Percentiles rank a stretch among this genome's conserved stretches.
phyloP scores from a whole-genome alignment of 192 early-diverging fungal genomes.

The Radiomyces spectabilis region DNA sequence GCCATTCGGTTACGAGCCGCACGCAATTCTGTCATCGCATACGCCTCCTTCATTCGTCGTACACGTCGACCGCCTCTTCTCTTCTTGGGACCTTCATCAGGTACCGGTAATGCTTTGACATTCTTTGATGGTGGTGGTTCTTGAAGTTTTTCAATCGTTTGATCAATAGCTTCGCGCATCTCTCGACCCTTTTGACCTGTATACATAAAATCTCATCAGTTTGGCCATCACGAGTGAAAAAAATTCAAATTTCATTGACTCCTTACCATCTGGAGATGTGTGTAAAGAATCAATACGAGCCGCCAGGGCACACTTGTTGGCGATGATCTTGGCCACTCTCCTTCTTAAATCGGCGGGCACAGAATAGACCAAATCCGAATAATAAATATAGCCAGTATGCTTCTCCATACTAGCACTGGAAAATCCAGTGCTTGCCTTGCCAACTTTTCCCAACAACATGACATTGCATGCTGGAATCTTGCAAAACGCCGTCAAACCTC shows the following conservation, averaged over 20 bases:
- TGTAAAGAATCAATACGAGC: conserved; percentile 81
- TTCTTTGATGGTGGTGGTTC: conserved; percentile 82
- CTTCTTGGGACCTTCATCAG: conserved; percentile 86
- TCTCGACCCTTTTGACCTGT: conserved; percentile 53
- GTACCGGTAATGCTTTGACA: conserved; percentile 86
- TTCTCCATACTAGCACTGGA: conserved; percentile 55
- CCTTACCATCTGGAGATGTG: conserved; percentile 56
- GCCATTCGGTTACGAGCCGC: conserved; percentile 86
- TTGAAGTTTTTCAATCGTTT: conserved; percentile 77
- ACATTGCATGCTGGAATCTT: conserved; percentile 93
- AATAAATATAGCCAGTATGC: conserved; percentile 77
- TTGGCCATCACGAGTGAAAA: too few species aligned
- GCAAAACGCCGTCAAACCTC: conserved; percentile 76
- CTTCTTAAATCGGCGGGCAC: conserved; percentile 68
- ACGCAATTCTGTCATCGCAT: conserved; percentile 79
- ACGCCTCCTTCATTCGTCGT: conserved; percentile 74
- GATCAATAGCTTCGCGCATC: conserved; percentile 75
- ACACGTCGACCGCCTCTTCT: conserved; percentile 86
- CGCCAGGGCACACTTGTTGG: conserved; percentile 76
- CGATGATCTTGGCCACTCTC: conserved; percentile 73
- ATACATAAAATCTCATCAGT: too few species aligned
- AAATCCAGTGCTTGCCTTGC: conserved; percentile 56
- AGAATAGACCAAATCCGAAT: conserved; percentile 60
- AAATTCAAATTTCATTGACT: too few species aligned
- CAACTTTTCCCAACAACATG: conserved; percentile 42